A percentile compares a stretch with the other conserved stretches of the same genome.
Evolutionary conservation across 805 yeast genomes (phyloP).

Genomic region (Millerago galiae): DNA sequence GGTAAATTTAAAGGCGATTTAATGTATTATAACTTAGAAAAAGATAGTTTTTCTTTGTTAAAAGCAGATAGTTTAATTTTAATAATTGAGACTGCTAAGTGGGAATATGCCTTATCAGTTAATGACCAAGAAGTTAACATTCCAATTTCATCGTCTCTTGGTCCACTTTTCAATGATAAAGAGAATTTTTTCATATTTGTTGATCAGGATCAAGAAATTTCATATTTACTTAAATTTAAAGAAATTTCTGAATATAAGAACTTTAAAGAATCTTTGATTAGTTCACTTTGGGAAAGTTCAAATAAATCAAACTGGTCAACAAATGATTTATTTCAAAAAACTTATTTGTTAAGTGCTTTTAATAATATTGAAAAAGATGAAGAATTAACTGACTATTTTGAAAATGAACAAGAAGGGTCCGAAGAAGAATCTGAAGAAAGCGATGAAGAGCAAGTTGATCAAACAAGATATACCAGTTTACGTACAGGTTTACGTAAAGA

Average conservation of each 20-base stretch:
- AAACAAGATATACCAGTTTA: conserved; percentile 15
- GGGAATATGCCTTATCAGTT: conserved; percentile 49
- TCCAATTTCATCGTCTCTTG: conserved; percentile 42
- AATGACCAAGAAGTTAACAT: conserved; percentile 31
- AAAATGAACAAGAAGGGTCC: conserved; percentile 8
- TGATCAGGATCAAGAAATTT: conserved; percentile 33
- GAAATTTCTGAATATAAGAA: conserved; percentile 32
- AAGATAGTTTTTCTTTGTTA: conserved; percentile 22
- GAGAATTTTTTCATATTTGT: conserved; percentile 61
- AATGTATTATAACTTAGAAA: neutral
- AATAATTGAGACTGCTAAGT: conserved; percentile 41
- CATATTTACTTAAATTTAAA: conserved; percentile 59
- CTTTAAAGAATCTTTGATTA: conserved; percentile 49
- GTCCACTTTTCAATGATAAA: conserved; percentile 60
- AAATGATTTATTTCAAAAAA: conserved; percentile 38
- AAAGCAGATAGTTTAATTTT: conserved; percentile 28
- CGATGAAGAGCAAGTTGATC: conserved; percentile 33
- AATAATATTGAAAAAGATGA: conserved; percentile 34
- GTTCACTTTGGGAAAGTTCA: conserved; percentile 53
- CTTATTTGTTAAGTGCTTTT: conserved; percentile 53
- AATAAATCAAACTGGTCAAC: conserved; percentile 46
- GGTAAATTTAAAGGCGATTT: conserved; percentile 25
- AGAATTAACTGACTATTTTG: conserved; percentile 26
- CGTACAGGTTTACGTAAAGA: conserved; percentile 20
- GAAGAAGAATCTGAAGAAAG: conserved; percentile 24